Evolutionary conservation across 2,329 filamentous ascomycete genomes (phyloP), one percentile per base, ranked within the genome.

Genomic region (Colletotrichum falcatum): DNA sequence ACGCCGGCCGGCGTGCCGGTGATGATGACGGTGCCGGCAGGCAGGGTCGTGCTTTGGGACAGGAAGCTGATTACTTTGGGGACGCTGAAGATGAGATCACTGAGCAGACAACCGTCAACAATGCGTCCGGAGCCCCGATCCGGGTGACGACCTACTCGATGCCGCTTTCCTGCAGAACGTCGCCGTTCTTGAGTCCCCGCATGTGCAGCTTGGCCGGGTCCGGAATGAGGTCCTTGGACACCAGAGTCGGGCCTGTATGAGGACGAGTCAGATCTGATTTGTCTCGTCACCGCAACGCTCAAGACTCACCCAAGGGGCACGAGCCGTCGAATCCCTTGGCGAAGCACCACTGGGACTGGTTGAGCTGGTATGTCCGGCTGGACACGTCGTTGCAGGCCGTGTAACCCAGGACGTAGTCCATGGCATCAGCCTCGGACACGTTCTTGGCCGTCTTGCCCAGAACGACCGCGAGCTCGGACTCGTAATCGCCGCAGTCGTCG

Each of bases 311-410:
- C 20, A 88, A 76, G 0, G 87, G 88, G 67, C 86, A 88, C 0
- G 84, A 81, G 12, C 84, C 84, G 71, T 89, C 87, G 62, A 89
- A 88, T 0, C 87, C 86, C 77, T 89, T 89, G 42, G 85, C 87
- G 76, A 85, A 89, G 73, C 83, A 87, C 83, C 86, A 88, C 76
- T 89, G 87, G 60, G 80, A 82, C 76, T 86, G 83, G 28, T 82
- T 81, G 74, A 86, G 82, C 79, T 91, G 89, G 63, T 82, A 83
- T 61, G 86, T 85, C 5, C 89, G 85, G 71, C 86, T 87, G 2
- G 88, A 90, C 8, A 92, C 85, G 75, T 92, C 89, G 79, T 91
- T 92, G 74, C 85, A 84, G 28, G 85, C 84, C 0, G 88, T 89
- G 76, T 92, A 92, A 35, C 90, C 89, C 2, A 91, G 84, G 5